Conservation (phyloP, 2,329 filamentous ascomycete species). For the Pseudocercospora musae region DNA sequence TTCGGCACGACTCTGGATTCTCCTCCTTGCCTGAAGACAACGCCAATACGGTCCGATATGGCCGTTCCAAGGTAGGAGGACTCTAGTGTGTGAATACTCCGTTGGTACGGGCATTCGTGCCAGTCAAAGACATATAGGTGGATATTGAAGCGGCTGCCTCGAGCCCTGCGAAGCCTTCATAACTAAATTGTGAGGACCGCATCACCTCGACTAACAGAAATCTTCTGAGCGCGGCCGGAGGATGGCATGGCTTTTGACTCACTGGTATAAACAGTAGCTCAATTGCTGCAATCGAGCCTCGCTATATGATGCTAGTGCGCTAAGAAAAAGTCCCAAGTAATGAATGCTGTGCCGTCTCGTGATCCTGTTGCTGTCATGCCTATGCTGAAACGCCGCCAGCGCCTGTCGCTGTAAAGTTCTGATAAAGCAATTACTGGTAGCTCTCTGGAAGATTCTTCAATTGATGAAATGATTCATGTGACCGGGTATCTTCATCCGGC, state of each 20-base stretch:
- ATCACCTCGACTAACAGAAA: not conserved
- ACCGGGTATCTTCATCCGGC: constrained; percentile 45
- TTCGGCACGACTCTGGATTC: not conserved
- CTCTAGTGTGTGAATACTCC: too few relatives aligned
- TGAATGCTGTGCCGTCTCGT: not conserved
- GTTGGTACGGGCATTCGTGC: too few relatives aligned
- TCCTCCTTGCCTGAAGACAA: not conserved
- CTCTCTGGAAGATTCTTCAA: not conserved
- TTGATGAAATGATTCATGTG: constrained; percentile 49
- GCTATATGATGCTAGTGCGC: not conserved
- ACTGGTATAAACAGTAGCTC: not conserved
- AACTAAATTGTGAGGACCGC: too few relatives aligned
- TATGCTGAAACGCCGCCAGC: constrained; percentile 14
- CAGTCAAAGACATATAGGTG: too few relatives aligned
- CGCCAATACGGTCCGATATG: not conserved
- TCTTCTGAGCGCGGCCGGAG: not conserved
- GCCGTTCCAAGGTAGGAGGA: not conserved
- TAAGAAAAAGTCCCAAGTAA: not conserved
- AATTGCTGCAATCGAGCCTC: not conserved
- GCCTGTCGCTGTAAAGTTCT: constrained; percentile 18
- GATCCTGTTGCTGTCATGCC: constrained; percentile 2
- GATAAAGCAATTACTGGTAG: not conserved
- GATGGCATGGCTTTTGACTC: not conserved
- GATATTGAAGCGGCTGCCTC: too few relatives aligned
- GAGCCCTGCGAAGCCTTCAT: too few relatives aligned